Evolutionary conservation across 495 filamentous ascomycete genomes (phyloP).

Genomic region (Penicillium manginii): DNA sequence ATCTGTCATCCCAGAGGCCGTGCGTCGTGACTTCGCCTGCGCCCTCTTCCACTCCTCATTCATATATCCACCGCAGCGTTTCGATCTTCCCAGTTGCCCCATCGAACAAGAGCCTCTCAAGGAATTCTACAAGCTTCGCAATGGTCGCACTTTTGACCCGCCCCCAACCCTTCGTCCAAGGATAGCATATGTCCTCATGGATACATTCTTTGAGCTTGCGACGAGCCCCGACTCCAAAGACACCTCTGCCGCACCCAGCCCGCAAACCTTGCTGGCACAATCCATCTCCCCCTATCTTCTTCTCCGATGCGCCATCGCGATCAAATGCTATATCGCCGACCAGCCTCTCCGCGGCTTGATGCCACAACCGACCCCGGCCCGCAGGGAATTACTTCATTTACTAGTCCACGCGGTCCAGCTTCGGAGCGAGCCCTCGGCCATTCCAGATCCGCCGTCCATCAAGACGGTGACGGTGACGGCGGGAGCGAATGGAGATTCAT

Average conservation of each 20-base stretch:
- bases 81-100: constrained; percentile 59
- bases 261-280: constrained; percentile 66
- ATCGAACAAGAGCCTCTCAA: constrained; percentile 58
- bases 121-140: constrained; percentile 64
- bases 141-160: constrained; percentile 72
- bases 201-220: constrained; percentile 75
- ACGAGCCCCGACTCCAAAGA: constrained; percentile 10
- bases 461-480: constrained; percentile 49
- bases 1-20: constrained; percentile 62
- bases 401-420: constrained; percentile 66
- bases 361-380: constrained; percentile 84
- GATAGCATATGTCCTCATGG: constrained; percentile 80
- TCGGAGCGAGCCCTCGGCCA: constrained; percentile 69
- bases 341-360: constrained; percentile 90
- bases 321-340: constrained; percentile 85
- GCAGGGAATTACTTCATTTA: constrained; percentile 75
- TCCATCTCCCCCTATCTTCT: constrained; percentile 84
- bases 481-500: constrained; percentile 13
- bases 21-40: constrained; percentile 70
- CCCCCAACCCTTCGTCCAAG: constrained; percentile 63
- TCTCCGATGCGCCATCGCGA: constrained; percentile 74
- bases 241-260: constrained; percentile 7
- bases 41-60: constrained; percentile 83
- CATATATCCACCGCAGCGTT: constrained; percentile 69
- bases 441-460: constrained; percentile 61